phyloP scores from a whole-genome alignment of 768 basidiomycete genomes.

The Candolleomyces aberdarensis region DNA sequence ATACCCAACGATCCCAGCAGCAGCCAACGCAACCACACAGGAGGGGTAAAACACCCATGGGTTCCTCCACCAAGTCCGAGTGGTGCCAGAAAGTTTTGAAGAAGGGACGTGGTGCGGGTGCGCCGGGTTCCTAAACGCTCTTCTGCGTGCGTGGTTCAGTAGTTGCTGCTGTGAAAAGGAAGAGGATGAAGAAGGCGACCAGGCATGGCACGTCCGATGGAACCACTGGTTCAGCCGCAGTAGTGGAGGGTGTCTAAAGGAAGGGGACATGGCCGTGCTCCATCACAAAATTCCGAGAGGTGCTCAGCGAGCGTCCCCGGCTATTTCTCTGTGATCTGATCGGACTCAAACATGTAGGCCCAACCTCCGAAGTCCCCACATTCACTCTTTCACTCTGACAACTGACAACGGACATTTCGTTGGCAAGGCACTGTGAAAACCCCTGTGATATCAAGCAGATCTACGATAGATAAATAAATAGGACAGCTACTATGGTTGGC shows the following conservation, averaged over 20 bases:
- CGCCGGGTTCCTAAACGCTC: not conserved
- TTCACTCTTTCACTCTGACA: too few relatives aligned
- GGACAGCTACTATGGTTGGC: too few relatives aligned
- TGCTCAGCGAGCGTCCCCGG: too few relatives aligned
- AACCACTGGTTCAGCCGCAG: constrained; percentile 4
- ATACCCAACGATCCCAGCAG: constrained; percentile 49
- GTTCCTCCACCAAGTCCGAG: not conserved
- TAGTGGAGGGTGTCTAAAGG: not conserved
- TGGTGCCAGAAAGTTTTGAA: too few relatives aligned
- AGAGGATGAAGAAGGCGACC: not conserved
- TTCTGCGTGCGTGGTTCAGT: not conserved
- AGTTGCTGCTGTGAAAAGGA: not conserved
- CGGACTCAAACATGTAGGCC: too few relatives aligned
- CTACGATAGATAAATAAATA: too few relatives aligned
- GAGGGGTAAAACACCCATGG: constrained; percentile 27
- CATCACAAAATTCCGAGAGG: not conserved
- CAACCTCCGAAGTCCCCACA: too few relatives aligned
- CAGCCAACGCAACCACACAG: constrained; percentile 32
- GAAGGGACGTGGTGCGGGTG: not conserved
- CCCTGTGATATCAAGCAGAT: too few relatives aligned
- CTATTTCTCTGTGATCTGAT: not conserved
- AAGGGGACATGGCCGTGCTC: not conserved
- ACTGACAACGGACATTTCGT: too few relatives aligned
- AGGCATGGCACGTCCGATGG: not conserved
- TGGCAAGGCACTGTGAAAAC: too few relatives aligned